Percentiles rank a stretch among this genome's conserved stretches.
These are phyloP conservation scores for Oryza australiensis DNA, from an alignment of 176 grass and related monocot genomes.

Conservation along the genomic window DNA sequence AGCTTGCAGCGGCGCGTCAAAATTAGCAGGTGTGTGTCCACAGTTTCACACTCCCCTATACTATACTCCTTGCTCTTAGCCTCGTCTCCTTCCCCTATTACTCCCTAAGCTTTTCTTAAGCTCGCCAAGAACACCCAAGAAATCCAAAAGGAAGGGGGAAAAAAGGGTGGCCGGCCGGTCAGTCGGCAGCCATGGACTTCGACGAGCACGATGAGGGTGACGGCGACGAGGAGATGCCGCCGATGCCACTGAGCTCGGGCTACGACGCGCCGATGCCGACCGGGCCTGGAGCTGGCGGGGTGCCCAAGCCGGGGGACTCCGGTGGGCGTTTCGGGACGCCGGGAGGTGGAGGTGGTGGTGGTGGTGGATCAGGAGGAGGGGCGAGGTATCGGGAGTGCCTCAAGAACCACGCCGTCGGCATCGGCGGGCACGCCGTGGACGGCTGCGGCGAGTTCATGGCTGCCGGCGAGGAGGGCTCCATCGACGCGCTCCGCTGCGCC, in stretches of 20 bases:
- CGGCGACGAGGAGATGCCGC: conserved; percentile 56
- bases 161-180: not conserved
- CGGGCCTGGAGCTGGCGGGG: not conserved
- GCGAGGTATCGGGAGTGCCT: conserved; percentile 77
- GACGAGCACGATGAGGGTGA: conserved; percentile 58
- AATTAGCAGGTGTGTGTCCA: conserved; percentile 43
- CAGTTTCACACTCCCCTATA: conserved; percentile 2
- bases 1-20: conserved; percentile 45
- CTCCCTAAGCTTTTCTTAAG: conserved; percentile 50
- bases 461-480: conserved; percentile 68
- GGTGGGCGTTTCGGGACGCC: conserved; percentile 17
- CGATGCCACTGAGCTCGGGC: conserved; percentile 51
- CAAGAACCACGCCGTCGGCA: conserved; percentile 90
- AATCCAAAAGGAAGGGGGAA: conserved; percentile 14
- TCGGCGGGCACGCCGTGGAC: conserved; percentile 81
- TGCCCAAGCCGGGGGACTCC: conserved; percentile 30
- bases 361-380: not conserved
- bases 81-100: conserved; percentile 29
- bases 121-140: conserved; percentile 34
- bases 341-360: not conserved
- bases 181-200: conserved; percentile 50
- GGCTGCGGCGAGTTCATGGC: conserved; percentile 94
- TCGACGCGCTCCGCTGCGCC: conserved; percentile 78
- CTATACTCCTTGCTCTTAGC: conserved; percentile 40
- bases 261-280: conserved; percentile 43